Conservation (phyloP, 2,329 filamentous ascomycete genomes). For the Cucurbitaria berberidis region DNA sequence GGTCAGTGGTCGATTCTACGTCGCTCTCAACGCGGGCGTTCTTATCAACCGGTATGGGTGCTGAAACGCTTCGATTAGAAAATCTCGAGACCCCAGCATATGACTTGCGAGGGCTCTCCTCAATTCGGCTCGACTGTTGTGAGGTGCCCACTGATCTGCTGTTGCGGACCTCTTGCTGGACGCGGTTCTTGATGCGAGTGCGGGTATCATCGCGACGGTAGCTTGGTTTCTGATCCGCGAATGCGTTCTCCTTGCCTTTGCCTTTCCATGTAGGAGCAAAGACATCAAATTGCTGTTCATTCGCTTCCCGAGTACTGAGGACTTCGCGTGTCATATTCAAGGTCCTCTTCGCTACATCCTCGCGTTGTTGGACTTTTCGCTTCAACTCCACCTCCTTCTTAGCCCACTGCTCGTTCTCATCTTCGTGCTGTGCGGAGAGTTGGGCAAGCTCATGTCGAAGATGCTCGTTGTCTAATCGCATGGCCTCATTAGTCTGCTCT, state of each 20-base stretch:
- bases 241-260: constrained; percentile 26
- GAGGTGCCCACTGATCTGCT: constrained; percentile 31
- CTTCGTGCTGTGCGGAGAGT: constrained; percentile 42
- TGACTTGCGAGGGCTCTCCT: constrained; percentile 32
- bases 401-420: constrained; percentile 42
- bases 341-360: constrained; percentile 32
- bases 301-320: constrained; percentile 33
- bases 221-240: constrained; percentile 33
- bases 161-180: constrained; percentile 44
- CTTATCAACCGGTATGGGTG: constrained; percentile 32
- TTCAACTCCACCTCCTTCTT: constrained; percentile 41
- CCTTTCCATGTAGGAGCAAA: constrained; percentile 16
- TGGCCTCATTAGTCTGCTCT: constrained; percentile 47
- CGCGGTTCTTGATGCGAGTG: constrained; percentile 41
- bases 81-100: constrained; percentile 31
- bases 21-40: constrained; percentile 38
- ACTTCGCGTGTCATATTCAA: constrained; percentile 42
- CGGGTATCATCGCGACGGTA: constrained; percentile 42
- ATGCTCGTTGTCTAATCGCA: constrained; percentile 50
- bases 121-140: constrained; percentile 21
- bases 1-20: constrained; percentile 49
- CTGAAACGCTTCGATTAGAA: constrained; percentile 39
- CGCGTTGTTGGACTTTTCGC: constrained; percentile 42
- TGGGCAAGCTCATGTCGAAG: constrained; percentile 49
- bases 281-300: constrained; percentile 21